Conservation (phyloP, 306 rosid genomes). For the Castanea sativa region DNA sequence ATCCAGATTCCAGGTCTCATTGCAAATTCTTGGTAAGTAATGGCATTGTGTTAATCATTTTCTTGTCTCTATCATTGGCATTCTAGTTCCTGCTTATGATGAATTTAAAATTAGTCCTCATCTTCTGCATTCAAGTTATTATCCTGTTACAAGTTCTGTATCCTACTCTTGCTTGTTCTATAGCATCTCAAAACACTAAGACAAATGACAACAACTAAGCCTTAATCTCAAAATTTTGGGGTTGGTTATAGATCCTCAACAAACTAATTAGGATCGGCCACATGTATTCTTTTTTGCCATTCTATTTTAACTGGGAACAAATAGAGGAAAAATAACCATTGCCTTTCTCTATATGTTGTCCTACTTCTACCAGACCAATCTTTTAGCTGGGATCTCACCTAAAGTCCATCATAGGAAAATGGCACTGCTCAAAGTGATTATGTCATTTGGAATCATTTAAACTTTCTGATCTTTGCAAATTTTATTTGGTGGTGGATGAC, state of each 20-base stretch:
- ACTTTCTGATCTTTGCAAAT: background rate
- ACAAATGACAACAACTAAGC: too few species aligned
- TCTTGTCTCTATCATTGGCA: constrained; percentile 11
- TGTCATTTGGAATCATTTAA: constrained; percentile 6
- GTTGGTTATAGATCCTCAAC: too few species aligned
- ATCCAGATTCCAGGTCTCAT: constrained; percentile 1
- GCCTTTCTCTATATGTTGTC: too few species aligned
- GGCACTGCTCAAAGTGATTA: background rate
- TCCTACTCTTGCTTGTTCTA: constrained; percentile 8
- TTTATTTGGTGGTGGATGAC: background rate
- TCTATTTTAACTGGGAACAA: background rate
- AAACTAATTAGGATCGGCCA: too few species aligned
- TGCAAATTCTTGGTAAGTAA: constrained; percentile 8
- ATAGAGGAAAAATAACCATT: background rate
- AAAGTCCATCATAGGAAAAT: background rate
- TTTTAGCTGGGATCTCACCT: too few species aligned
- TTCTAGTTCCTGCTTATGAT: constrained; percentile 1
- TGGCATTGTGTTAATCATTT: constrained; percentile 9
- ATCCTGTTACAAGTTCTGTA: background rate
- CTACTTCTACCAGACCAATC: too few species aligned
- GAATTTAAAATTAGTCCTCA: background rate
- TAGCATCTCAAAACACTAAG: background rate
- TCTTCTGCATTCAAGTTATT: background rate
- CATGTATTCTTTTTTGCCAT: too few species aligned
- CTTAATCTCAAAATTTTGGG: too few species aligned